Evolutionary conservation across 2,329 filamentous ascomycete species (phyloP), one percentile per base, ranked within the genome.

Genomic region (Pseudogymnoascus sp.): DNA sequence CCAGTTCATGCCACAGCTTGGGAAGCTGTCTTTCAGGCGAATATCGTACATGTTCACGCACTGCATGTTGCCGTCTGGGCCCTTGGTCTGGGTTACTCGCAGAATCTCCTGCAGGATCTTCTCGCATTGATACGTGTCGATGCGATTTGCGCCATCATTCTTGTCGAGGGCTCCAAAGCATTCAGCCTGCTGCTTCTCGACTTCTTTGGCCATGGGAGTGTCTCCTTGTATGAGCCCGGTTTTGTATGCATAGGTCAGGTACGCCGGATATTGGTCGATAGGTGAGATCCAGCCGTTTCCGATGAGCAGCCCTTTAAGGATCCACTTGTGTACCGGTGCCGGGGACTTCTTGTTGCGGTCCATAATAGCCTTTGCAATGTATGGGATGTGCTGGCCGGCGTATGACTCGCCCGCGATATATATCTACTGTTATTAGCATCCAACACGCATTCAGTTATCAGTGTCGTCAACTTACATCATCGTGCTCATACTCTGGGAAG

Each of bases 21-120:
- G 88, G 73, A 84, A 91, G 6, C 77, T 77, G 74, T 99, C 94
- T 65, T 80, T 86, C 53, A 97, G 81, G 53, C 93, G 90, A 60
- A 97, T 82, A 73, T 99, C 94, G 74, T 99, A 99, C 90, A 97
- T 97, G 76, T 99, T 99, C 72, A 86, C 74, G 74, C 95, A 99
- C 15, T 73, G 69, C 47, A 59, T 63, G 41, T 82, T 73, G 58
- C 80, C 78, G 61, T 81, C 74, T 18, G 79, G 77, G 12, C 77
- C 77, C 36, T 76, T 77, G 59, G 82, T 79, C 62, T 79, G 76
- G 2, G 90, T 92, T 57, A 85, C 73, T 30, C 80, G 76, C 3
- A 97, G 81, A 58, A 97, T 83, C 8, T 85, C 77, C 61, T 86
- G 81, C 66, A 99, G 79, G 57, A 99, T 86, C 4, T 75, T 71